phyloP scores from a whole-genome alignment of 1,284 basidiomycete species.

The Ustanciosporium gigantosporum region DNA sequence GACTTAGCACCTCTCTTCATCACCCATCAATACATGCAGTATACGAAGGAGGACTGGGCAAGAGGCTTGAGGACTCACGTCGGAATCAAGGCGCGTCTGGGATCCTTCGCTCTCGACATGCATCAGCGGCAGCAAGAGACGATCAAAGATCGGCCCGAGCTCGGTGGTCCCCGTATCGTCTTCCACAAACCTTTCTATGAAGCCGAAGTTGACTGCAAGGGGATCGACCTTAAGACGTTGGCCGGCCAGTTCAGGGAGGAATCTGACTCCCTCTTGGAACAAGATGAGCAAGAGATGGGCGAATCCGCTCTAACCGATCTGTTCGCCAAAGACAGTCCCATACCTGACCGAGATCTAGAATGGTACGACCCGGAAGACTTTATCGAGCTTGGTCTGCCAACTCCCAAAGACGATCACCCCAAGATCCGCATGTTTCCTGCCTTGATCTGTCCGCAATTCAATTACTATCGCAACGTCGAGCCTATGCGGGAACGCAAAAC shows the following conservation, averaged over 20 bases:
- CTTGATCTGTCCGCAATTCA: constrained; percentile 78
- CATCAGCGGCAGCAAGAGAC: constrained; percentile 88
- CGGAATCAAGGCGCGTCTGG: constrained; percentile 80
- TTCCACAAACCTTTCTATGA: constrained; percentile 86
- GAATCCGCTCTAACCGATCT: constrained; percentile 43
- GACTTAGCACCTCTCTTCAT: constrained; percentile 78
- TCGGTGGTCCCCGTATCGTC: constrained; percentile 62
- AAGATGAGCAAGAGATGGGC: constrained; percentile 51
- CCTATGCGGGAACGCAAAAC: constrained; percentile 65
- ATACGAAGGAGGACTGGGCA: constrained; percentile 74
- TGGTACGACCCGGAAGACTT: constrained; percentile 87
- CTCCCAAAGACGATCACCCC: constrained; percentile 58
- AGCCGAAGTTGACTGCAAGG: constrained; percentile 81
- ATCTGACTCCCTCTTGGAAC: constrained; percentile 20
- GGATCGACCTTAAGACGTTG: constrained; percentile 77
- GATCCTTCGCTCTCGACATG: constrained; percentile 82
- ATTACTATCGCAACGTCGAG: constrained; percentile 67
- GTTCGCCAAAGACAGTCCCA: constrained; percentile 23
- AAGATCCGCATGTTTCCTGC: constrained; percentile 73
- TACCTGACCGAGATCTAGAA: constrained; percentile 42
- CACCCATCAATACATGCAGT: constrained; percentile 84
- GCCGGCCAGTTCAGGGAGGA: constrained; percentile 70
- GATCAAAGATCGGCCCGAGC: constrained; percentile 61
- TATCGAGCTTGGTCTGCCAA: constrained; percentile 72
- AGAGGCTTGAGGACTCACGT: constrained; percentile 78